A percentile compares a stretch with the other conserved stretches of the same genome.
These are phyloP conservation scores for Aureoboletus auriporus DNA, from an alignment of 768 basidiomycete genomes.

Conservation along the genomic window DNA sequence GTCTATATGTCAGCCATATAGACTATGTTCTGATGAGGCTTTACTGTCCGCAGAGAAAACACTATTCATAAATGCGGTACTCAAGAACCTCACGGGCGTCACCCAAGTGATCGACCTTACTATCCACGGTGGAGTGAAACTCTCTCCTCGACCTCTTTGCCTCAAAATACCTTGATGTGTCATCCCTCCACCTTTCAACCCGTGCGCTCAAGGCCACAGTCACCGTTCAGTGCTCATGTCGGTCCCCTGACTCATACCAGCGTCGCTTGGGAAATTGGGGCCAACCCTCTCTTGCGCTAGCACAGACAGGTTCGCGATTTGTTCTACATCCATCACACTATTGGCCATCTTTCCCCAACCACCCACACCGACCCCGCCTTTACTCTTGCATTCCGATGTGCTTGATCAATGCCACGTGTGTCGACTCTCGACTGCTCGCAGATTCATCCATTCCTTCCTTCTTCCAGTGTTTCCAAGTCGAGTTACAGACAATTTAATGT, in stretches of 20 bases:
- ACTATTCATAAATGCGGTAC: too few species aligned
- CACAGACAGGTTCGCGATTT: constrained; percentile 55
- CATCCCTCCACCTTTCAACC: constrained; percentile 89
- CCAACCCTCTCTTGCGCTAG: constrained; percentile 75
- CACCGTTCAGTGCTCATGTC: constrained; percentile 90
- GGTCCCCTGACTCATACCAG: constrained; percentile 79
- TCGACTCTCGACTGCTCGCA: constrained; percentile 80
- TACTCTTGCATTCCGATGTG: constrained; percentile 77
- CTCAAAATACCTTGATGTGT: constrained; percentile 71
- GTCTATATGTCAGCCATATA: constrained; percentile 50
- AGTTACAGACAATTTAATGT: constrained; percentile 70
- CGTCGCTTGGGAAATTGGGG: constrained; percentile 85
- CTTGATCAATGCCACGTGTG: constrained; percentile 80
- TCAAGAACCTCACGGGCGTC: too few species aligned
- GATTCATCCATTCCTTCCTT: constrained; percentile 88
- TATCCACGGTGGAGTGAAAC: too few species aligned
- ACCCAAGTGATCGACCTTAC: too few species aligned
- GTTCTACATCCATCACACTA: neutral
- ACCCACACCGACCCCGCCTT: constrained; percentile 42
- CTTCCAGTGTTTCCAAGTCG: constrained; percentile 79
- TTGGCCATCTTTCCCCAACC: constrained; percentile 40
- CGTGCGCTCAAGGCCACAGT: constrained; percentile 86
- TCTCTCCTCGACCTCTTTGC: constrained; percentile 88
- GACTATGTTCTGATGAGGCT: too few species aligned
- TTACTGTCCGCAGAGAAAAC: too few species aligned